Percentiles rank a stretch among this genome's conserved stretches.
phyloP scores from a whole-genome alignment of 1,284 basidiomycete genomes.

The Vanrija sp. region DNA sequence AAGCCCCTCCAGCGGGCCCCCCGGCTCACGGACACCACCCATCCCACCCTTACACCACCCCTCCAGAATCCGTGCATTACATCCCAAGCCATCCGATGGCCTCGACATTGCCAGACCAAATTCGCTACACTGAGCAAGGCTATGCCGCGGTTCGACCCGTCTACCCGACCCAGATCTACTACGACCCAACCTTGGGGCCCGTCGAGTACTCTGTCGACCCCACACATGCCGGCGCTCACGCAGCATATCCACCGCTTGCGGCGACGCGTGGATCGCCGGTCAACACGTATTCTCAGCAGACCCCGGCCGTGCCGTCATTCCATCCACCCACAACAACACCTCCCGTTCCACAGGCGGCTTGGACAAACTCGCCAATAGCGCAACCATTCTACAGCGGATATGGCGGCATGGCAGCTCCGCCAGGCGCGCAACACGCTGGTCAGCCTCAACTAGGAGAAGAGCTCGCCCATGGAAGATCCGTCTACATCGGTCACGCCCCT shows the following conservation, averaged over 20 bases:
- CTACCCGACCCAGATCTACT: conserved; percentile 17
- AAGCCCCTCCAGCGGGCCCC: not conserved
- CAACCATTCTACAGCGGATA: conserved; percentile 13
- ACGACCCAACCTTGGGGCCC: conserved; percentile 9
- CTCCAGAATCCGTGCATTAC: conserved; percentile 10
- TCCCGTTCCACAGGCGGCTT: conserved; percentile 8
- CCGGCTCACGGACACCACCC: not conserved
- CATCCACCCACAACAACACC: conserved; percentile 11
- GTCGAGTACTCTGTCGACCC: conserved; percentile 8
- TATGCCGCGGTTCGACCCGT: conserved; percentile 4
- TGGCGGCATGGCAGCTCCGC: conserved; percentile 1
- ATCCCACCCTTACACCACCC: not conserved
- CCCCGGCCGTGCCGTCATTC: conserved; percentile 3
- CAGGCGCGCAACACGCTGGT: conserved; percentile 5
- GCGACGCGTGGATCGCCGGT: conserved; percentile 6
- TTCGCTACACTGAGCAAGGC: conserved; percentile 12
- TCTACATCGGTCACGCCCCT: conserved; percentile 10
- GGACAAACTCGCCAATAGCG: conserved; percentile 3
- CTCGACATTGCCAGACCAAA: conserved; percentile 4
- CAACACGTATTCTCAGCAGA: conserved; percentile 3
- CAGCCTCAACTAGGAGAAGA: conserved; percentile 4
- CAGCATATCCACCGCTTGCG: not conserved
- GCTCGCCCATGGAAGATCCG: conserved; percentile 9
- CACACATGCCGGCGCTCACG: conserved; percentile 1
- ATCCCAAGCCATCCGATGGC: conserved; percentile 4